A percentile compares a stretch with the other conserved stretches of the same genome.
phyloP scores from a whole-genome alignment of 225 moss, liverwort and hornwort species.

The Lunularia cruciata region DNA sequence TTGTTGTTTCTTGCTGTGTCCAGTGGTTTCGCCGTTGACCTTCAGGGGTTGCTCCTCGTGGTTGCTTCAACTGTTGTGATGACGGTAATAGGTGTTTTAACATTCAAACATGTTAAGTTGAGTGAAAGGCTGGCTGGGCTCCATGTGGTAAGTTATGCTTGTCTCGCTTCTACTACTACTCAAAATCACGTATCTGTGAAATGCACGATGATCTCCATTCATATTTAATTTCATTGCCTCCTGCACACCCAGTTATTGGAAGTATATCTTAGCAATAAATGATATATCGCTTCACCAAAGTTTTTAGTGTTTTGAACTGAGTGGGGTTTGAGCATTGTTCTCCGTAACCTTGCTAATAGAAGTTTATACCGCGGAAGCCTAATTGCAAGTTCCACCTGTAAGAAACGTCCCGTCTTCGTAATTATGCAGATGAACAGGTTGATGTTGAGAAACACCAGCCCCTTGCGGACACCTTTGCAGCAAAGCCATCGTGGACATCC shows the following conservation, averaged over 20 bases:
- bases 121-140: background rate
- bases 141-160: background rate
- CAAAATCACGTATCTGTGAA: too few relatives aligned
- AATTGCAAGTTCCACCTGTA: background rate
- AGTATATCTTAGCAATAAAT: background rate
- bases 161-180: background rate
- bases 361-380: too few relatives aligned
- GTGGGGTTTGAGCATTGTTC: background rate
- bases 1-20: background rate
- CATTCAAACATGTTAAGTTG: background rate
- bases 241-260: background rate
- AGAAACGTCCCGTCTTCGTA: background rate
- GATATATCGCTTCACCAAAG: background rate
- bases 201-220: too few relatives aligned
- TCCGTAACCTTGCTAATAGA: too few relatives aligned
- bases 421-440: background rate
- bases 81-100: background rate
- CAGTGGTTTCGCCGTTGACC: background rate
- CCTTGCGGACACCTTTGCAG: background rate
- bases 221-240: too few relatives aligned
- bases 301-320: background rate
- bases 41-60: constrained; percentile 6
- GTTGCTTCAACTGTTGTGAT: background rate
- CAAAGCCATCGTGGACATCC: background rate
- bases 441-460: background rate